Evolutionary conservation across 257 asterid genomes (phyloP), one percentile per base, ranked within the genome.

Genomic region (Ajuga chamaepitys): DNA sequence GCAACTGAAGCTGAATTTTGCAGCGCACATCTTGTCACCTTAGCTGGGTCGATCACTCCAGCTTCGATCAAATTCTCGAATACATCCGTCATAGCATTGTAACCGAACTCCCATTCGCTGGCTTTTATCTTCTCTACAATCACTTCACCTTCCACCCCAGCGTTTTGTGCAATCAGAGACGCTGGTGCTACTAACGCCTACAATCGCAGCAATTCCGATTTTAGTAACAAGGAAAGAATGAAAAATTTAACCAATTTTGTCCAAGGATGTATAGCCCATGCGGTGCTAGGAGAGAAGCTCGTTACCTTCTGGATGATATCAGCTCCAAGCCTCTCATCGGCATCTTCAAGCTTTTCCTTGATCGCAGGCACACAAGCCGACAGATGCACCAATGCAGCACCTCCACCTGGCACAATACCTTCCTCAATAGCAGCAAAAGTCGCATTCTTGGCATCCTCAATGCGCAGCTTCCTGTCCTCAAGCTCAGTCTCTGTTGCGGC

Each of bases 401-500:
- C 97, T 22, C 98, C 99, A 45, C 99, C 99, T 1, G 99, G 99
- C 32, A 94, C 97, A 50, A 94, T 90, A 41, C 99, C 99, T 81
- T 94, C 99, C 81, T 94, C 99, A 50, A 94, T 94, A 46, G 97
- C 99, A 70, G 97, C 99, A 77, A 94, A 94, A 5, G 99, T 94
- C 2, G 97, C 99, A 74, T 94, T 94, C 67, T 90, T 94, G 52
- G 99, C 99, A 79, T 94, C 99, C 77, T 94, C 99, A 58, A 94
- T 81, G 14, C 97, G 84, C 21, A 94, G 95, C 58, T 90, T 90
- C 21, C 93, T 86, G 81, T 94, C 99, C 83, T 94, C 99, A 1
- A 94, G 96, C 76, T 94, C 97, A 0, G 97, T 71, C 74, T 94
- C 97, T 1, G 99, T 94, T 9, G 99, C 99, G 56, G 99, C 99